Evolutionary conservation across 306 rosid genomes (phyloP), one percentile per base, ranked within the genome.

Genomic region (Sechiopsis laciniata): DNA sequence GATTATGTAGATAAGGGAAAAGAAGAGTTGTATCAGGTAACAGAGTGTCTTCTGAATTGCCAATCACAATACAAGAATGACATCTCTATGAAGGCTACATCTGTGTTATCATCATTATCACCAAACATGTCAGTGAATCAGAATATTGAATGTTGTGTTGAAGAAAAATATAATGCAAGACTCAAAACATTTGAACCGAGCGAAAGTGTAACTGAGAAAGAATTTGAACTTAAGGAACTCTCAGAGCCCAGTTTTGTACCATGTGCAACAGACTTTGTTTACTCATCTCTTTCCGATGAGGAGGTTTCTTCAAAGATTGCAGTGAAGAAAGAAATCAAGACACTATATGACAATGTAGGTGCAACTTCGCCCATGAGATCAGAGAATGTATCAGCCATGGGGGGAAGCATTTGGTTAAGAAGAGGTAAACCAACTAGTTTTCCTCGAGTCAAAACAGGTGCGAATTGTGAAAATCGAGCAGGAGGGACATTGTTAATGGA

Each of bases 391-490:
- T 51, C 78, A 55, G 42, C 71, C 78, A 69, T 50, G 66, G 42
- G 57, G 51, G 22, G 57, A 46, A 86, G 82, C 78, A 78, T 82
- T 83, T 84, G 90, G 96, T 82, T 83, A 54, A 88, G 87, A 82
- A 87, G 89, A 76, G 91, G 88, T 67, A 89, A 84, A 84, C 84
- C 83, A 82, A 79, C 76, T 42, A 86, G 86, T 83, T 88, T 80
- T 77, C 84, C 85, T 78, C 81, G 56, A 74, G 75, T 80, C 76
- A 83, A 42, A 76, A 84, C 83, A 20, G 82, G 85, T 51, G 75
- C 35, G 77, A 82, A 80, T 53, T 77, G 80, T 83, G 57, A 73
- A 29, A 74, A 64, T 77, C 54, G 40, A 37, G 63, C 26, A 42
- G 77, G 48, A 42, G 77, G 48, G 14, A 68, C 62, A 72, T 68